Percentiles rank a stretch among this genome's conserved stretches.
Evolutionary conservation across 2,329 filamentous ascomycete genomes (phyloP).

Genomic region (Lomentospora prolificans): DNA sequence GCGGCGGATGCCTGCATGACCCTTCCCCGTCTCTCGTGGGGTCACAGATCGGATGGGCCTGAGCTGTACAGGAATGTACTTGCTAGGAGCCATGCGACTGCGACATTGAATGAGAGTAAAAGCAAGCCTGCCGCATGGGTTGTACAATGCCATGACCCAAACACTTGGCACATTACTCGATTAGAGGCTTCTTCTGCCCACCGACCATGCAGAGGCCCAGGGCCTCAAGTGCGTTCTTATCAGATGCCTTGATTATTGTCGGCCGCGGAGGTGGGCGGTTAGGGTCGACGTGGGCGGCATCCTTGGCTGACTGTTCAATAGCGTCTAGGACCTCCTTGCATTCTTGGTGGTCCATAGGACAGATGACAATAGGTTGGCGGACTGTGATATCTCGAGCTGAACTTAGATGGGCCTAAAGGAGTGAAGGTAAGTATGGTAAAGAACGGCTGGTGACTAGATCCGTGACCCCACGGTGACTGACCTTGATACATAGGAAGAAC

Average conservation of each 20-base stretch:
- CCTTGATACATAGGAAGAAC: slow-evolving; percentile 91
- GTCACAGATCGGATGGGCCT: too few species aligned
- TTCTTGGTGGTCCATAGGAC: slow-evolving; percentile 85
- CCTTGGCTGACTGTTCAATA: slow-evolving; percentile 90
- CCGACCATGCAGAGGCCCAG: slow-evolving; percentile 54
- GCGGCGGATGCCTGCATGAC: too few species aligned
- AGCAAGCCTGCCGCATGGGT: not conserved
- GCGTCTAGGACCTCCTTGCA: slow-evolving; percentile 99
- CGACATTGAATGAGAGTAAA: not conserved
- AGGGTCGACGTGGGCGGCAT: slow-evolving; percentile 77
- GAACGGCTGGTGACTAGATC: too few species aligned
- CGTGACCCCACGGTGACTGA: too few species aligned
- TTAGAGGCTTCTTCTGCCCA: slow-evolving; percentile 55
- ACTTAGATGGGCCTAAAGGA: slow-evolving; percentile 67
- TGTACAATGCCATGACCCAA: not conserved
- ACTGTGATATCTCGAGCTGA: slow-evolving; percentile 81
- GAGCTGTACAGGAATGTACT: too few species aligned
- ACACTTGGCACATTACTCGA: slow-evolving; percentile 35
- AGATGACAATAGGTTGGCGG: slow-evolving; percentile 89
- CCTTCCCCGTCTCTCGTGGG: too few species aligned
- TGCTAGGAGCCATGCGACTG: too few species aligned
- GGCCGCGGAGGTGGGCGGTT: slow-evolving; percentile 82
- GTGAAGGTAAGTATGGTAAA: not conserved
- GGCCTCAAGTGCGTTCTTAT: slow-evolving; percentile 54
- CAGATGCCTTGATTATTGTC: slow-evolving; percentile 69